These are phyloP conservation scores for Rehmannia glutinosa DNA, from an alignment of 257 asterid species.

Conservation along the genomic window DNA sequence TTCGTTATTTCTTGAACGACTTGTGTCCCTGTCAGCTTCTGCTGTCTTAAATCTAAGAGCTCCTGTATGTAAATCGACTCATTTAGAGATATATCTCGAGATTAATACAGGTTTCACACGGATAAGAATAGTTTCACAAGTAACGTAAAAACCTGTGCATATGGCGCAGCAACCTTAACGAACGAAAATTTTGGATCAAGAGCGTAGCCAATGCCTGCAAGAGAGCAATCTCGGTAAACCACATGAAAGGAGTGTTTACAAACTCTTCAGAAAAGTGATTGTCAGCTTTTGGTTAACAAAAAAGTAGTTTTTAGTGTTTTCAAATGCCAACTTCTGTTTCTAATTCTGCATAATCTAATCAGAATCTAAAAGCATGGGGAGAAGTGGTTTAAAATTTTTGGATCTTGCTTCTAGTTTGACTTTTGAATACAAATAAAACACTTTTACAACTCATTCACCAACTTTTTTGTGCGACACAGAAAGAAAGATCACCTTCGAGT, in stretches of 20 bases:
- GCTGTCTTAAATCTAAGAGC: constrained; percentile 57
- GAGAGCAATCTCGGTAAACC: constrained; percentile 14
- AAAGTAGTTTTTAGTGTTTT: too few species aligned
- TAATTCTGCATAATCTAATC: too few species aligned
- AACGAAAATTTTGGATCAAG: constrained; percentile 84
- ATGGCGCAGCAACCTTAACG: constrained; percentile 83
- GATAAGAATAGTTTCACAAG: not conserved
- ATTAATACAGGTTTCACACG: not conserved
- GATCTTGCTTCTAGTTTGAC: too few species aligned
- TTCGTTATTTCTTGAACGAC: constrained; percentile 67
- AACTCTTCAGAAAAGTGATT: too few species aligned
- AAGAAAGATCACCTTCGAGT: constrained; percentile 67
- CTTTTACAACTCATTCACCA: too few species aligned
- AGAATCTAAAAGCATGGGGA: too few species aligned
- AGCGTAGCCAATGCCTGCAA: constrained; percentile 68
- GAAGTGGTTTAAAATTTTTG: too few species aligned
- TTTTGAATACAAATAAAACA: too few species aligned
- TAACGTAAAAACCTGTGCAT: constrained; percentile 58
- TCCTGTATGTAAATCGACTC: constrained; percentile 39
- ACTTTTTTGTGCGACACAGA: too few species aligned
- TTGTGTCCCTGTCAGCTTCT: constrained; percentile 50
- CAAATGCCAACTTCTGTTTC: too few species aligned
- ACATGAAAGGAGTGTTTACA: too few species aligned
- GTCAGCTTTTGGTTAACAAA: too few species aligned
- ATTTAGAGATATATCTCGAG: not conserved